Evolutionary conservation across 352 stramenopile species (phyloP).

Genomic region (Thraustochytrium sp.): DNA sequence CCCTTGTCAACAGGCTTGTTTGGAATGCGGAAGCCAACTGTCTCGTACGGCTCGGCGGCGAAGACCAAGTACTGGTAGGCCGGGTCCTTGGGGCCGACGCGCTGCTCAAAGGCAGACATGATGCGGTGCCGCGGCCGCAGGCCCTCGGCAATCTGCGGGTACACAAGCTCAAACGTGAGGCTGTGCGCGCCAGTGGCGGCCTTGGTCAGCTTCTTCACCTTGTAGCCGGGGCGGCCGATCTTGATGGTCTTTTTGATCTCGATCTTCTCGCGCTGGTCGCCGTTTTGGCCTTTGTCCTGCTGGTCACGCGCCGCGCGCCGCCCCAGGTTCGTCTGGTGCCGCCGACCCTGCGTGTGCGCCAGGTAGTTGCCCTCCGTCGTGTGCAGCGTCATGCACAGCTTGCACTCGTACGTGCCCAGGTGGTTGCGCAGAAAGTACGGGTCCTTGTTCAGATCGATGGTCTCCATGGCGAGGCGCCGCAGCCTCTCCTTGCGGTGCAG

Average conservation of each 20-base stretch:
- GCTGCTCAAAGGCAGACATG: slow-evolving; percentile 99
- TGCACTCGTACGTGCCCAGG: slow-evolving; percentile 97
- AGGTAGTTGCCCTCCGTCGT: slow-evolving; percentile 99
- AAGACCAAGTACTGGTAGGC: slow-evolving; percentile 93
- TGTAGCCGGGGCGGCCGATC: slow-evolving; percentile 94
- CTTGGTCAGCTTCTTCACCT: slow-evolving; percentile 86
- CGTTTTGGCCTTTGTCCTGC: background rate
- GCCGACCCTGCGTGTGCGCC: slow-evolving; percentile 92
- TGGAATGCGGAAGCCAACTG: slow-evolving; percentile 94
- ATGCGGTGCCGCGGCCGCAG: slow-evolving; percentile 94
- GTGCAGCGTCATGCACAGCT: slow-evolving; percentile 97
- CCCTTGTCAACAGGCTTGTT: slow-evolving; percentile 32
- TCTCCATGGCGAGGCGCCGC: slow-evolving; percentile 95
- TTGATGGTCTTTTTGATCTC: slow-evolving; percentile 68
- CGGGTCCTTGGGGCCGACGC: slow-evolving; percentile 91
- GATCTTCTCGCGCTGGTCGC: background rate
- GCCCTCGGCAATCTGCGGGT: slow-evolving; percentile 78
- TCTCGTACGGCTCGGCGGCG: slow-evolving; percentile 98
- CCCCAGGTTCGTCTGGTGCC: slow-evolving; percentile 93
- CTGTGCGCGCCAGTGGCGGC: slow-evolving; percentile 70
- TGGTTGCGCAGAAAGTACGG: slow-evolving; percentile 99
- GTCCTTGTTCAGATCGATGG: slow-evolving; percentile 95
- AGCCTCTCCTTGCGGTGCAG: slow-evolving; percentile 90
- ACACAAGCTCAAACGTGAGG: slow-evolving; percentile 80
- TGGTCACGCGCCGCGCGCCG: slow-evolving; percentile 64